Base-by-base conservation (phyloP, 1,139 yeast genomes). In the Candida glucosophila region DNA sequence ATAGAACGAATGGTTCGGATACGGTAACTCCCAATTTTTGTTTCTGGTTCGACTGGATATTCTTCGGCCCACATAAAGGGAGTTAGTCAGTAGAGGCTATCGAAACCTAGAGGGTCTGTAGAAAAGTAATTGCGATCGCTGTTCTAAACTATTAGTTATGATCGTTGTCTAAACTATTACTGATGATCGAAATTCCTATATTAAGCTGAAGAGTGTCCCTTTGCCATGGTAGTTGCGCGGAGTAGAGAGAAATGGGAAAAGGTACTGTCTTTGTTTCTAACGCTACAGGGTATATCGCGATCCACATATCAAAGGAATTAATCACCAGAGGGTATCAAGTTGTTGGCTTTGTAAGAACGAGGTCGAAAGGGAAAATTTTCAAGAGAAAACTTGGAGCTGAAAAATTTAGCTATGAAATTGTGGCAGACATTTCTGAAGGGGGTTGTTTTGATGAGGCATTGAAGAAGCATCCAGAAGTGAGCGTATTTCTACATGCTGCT, bases 291-390 rank as follows among this genome's bases (percentile, higher is more conserved):
- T 73, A 63, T 39, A 64, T 73, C 31, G 78, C 77, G 13, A 65
- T 68, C 27, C 75, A 73, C 39, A 58, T 69, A 10, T 55, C 55
- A 22, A 44, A 51, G 28, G 37, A 39, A 5, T 41, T 58, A 20
- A 33, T 55, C 17, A 43, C 49, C 6, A 50, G 51, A 28, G 73
- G 69, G 12, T 73, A 70, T 44, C 43, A 49, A 1, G 82, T 77
- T 6, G 58, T 76, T 15, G 83, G 82, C 6, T 69, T 82, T 1
- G 83, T 73, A 5, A 60, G 86, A 47, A 58, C 73, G 2, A 55
- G 56, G 27, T 57, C 45, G 2, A 74, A 75, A 49, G 80, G 77
- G 18, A 70, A 68, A 20, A 47, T 52, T 14, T 47, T 68, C 22
- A 37, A 37, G 20, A 29, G 41, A 17, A 37, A 45, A 14, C 49